phyloP scores from a whole-genome alignment of 768 basidiomycete genomes.

The Leccinum subgranulosum region DNA sequence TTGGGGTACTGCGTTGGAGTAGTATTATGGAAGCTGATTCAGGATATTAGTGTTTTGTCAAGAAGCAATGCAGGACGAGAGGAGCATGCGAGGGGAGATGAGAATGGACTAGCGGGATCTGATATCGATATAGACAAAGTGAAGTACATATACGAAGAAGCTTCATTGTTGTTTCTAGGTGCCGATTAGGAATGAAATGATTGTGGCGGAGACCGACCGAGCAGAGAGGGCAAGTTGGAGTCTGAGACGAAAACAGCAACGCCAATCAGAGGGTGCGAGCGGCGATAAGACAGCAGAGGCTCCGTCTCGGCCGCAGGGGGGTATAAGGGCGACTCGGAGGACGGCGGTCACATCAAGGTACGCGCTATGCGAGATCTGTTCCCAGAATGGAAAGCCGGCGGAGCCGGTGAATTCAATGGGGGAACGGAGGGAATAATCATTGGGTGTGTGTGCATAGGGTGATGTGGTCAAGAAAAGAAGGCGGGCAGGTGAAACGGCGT shows the following conservation, averaged over 20 bases:
- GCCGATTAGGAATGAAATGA: background rate
- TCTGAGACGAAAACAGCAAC: conserved; percentile 18
- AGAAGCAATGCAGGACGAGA: background rate
- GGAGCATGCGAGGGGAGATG: background rate
- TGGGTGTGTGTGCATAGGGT: too few relatives aligned
- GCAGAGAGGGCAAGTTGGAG: background rate
- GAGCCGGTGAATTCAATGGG: background rate
- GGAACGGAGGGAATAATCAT: background rate
- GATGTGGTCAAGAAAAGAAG: background rate
- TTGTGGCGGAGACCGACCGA: background rate
- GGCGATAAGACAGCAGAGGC: conserved; percentile 17
- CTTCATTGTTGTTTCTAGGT: background rate
- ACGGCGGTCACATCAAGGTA: background rate
- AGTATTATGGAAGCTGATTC: background rate
- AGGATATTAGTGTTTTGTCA: background rate
- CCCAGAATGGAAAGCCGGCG: background rate
- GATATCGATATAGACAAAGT: background rate
- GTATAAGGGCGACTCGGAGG: background rate
- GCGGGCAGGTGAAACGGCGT: background rate
- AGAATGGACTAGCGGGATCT: background rate
- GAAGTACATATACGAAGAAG: conserved; percentile 3
- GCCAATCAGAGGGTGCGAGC: conserved; percentile 12
- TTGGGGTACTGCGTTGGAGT: background rate
- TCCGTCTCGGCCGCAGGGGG: background rate
- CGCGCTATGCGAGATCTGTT: background rate